Evolutionary conservation across 1,139 yeast species (phyloP), one percentile per base, ranked within the genome.

Genomic region (Oligophagozyma castellii): DNA sequence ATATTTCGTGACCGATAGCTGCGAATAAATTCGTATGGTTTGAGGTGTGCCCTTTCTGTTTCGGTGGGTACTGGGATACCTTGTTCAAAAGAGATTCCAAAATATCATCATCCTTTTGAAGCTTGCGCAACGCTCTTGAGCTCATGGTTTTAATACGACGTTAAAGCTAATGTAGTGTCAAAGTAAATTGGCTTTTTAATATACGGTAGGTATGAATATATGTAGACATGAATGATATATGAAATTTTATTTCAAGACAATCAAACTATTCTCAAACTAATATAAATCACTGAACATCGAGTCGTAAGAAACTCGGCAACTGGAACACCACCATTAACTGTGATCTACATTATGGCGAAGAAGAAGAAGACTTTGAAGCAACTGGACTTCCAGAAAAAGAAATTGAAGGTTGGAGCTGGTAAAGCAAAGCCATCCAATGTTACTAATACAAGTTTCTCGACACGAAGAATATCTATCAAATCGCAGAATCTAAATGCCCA

Each of bases 351-450:
- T n/a, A n/a, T n/a, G n/a, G n/a, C n/a, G 16, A 34, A 46, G 3
- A 45, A 43, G 33, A 51, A 51, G 34, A 53, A 52, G 35, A 53
- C 51, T 25, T 43, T 46, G 25, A 53, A 50, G 38, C 48, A 45
- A 29, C 43, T 49, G 30, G 58, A 53, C 31, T 53, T 53, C 32
- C 43, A 63, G 50, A 89, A 86, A 59, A 68, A 76, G 36, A 86
- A 83, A 60, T 67, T 89, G 29, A 77, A 69, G 48, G 96, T 89
- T 23, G 99, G 99, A 33, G 89, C 89, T 54, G 63, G 77, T 2
- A 70, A 72, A 16, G 72, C 72, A 5, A 70, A 69, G 37, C 71
- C 86, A 3, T 69, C 72, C 19, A 83, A 81, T 50, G 70, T 66
- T 35, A 89, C 98, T 4, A 89, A 79, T 44, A 81, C 94, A 0